A percentile compares a stretch with the other conserved stretches of the same genome.
These are phyloP conservation scores for Globisporangium heterothallicum DNA, from an alignment of 352 stramenopile genomes.

Conservation along the genomic window DNA sequence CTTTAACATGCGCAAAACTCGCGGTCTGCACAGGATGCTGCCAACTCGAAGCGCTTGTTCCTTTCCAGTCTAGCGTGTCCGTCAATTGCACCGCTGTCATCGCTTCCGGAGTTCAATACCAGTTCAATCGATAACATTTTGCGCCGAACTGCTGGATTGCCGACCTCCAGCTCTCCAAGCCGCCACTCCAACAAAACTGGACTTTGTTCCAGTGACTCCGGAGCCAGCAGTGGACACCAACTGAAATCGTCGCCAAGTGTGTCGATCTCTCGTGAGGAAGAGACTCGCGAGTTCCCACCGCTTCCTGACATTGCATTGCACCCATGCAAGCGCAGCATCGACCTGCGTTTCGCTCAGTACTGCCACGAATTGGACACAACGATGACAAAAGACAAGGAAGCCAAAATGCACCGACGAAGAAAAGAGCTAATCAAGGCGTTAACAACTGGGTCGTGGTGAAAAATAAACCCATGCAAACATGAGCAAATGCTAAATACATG, in stretches of 20 bases:
- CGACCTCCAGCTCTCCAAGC: neutral
- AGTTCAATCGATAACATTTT: constrained; percentile 11
- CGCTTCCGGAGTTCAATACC: neutral
- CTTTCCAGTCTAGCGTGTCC: constrained; percentile 12
- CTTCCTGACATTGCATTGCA: constrained; percentile 14
- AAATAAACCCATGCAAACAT: neutral
- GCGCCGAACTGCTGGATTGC: constrained; percentile 4
- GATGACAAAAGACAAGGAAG: constrained; percentile 23
- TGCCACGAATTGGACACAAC: constrained; percentile 15
- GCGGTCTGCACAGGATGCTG: neutral
- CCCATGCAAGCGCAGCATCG: constrained; percentile 10
- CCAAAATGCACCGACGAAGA: constrained; percentile 30
- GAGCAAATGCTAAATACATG: constrained; percentile 5
- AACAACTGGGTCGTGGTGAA: constrained; percentile 21
- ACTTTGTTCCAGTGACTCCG: constrained; percentile 4
- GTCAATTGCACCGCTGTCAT: neutral
- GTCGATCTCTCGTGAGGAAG: neutral
- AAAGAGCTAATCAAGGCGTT: constrained; percentile 46
- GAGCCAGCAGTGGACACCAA: neutral
- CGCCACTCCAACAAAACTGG: neutral
- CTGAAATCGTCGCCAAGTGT: neutral
- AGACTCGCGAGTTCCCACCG: neutral
- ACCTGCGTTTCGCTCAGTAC: constrained; percentile 21
- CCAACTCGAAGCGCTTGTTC: constrained; percentile 26
- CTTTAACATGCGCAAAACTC: neutral